These are phyloP conservation scores for Ogataea salicorniae DNA, from an alignment of 805 yeast species.

Conservation along the genomic window DNA sequence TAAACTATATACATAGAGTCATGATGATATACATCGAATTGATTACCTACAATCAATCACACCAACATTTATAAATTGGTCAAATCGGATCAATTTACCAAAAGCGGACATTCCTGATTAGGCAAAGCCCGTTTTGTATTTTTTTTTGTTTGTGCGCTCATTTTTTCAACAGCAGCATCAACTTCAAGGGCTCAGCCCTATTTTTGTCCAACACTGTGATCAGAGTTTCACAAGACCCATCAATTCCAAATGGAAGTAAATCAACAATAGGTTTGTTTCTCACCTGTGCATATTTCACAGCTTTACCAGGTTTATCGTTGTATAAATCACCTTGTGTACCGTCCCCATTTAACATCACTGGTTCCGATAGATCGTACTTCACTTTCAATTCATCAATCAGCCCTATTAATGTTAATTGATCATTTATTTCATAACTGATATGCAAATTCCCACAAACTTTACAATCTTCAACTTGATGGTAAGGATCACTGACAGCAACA, in stretches of 20 bases:
- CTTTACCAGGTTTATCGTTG: slow-evolving; percentile 14
- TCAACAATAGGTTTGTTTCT: slow-evolving; percentile 1
- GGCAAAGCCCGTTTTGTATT: too few species aligned
- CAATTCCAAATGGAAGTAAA: slow-evolving; percentile 14
- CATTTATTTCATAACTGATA: slow-evolving; percentile 10
- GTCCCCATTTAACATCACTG: slow-evolving; percentile 15
- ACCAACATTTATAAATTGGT: too few species aligned
- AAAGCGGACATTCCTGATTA: too few species aligned
- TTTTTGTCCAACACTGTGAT: too few species aligned
- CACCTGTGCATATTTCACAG: neutral
- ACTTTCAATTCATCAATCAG: slow-evolving; percentile 15
- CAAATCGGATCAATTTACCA: too few species aligned
- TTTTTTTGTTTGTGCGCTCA: too few species aligned
- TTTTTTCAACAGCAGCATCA: too few species aligned
- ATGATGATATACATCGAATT: too few species aligned
- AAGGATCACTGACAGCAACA: slow-evolving; percentile 66
- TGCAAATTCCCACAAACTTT: slow-evolving; percentile 62
- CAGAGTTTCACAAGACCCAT: slow-evolving; percentile 2
- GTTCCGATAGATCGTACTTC: slow-evolving; percentile 12
- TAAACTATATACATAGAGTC: too few species aligned
- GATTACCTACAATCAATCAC: too few species aligned
- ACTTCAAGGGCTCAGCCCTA: too few species aligned
- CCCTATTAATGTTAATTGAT: slow-evolving; percentile 6
- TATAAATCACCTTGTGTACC: slow-evolving; percentile 21
- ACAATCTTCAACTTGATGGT: slow-evolving; percentile 58